Evolutionary conservation across 805 yeast species (phyloP).

Genomic region (Pichia nakasei): DNA sequence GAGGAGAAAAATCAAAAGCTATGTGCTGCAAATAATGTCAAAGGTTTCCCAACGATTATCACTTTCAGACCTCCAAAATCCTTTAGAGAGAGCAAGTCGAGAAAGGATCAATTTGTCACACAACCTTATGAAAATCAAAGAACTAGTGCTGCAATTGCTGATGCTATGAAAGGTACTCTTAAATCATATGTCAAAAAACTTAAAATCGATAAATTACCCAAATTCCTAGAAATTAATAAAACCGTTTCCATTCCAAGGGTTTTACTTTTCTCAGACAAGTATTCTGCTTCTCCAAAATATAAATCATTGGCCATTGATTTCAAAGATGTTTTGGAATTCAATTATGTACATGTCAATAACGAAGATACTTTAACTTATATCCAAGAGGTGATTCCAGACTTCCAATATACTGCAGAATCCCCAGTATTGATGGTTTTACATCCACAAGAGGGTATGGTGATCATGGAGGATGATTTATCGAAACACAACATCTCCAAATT

Average conservation of each 20-base stretch:
- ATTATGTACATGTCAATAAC: slow-evolving; percentile 29
- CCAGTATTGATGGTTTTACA: slow-evolving; percentile 16
- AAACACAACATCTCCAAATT: slow-evolving; percentile 27
- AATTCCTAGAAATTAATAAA: slow-evolving; percentile 16
- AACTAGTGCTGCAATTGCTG: slow-evolving; percentile 42
- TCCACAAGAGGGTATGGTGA: slow-evolving; percentile 13
- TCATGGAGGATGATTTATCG: slow-evolving; percentile 20
- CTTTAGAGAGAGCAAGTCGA: background rate
- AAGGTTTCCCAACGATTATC: slow-evolving; percentile 79
- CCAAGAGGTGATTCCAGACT: slow-evolving; percentile 9
- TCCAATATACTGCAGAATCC: slow-evolving; percentile 8
- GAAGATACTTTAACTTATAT: slow-evolving; percentile 12
- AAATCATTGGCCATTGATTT: slow-evolving; percentile 68
- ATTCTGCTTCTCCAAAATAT: slow-evolving; percentile 42
- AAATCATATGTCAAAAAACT: slow-evolving; percentile 58
- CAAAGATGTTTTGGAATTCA: slow-evolving; percentile 41
- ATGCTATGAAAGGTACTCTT: slow-evolving; percentile 46
- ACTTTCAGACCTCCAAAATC: slow-evolving; percentile 77
- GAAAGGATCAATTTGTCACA: slow-evolving; percentile 10
- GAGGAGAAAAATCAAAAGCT: slow-evolving; percentile 53
- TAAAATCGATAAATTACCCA: slow-evolving; percentile 25
- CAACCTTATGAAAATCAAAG: slow-evolving; percentile 60
- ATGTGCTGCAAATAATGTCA: slow-evolving; percentile 56
- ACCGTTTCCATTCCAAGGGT: slow-evolving; percentile 27
- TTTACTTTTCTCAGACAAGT: slow-evolving; percentile 45